Percentiles rank a stretch among this genome's conserved stretches.
Conservation (phyloP, 495 filamentous ascomycete genomes). For the Hypoxylon fuscum region DNA sequence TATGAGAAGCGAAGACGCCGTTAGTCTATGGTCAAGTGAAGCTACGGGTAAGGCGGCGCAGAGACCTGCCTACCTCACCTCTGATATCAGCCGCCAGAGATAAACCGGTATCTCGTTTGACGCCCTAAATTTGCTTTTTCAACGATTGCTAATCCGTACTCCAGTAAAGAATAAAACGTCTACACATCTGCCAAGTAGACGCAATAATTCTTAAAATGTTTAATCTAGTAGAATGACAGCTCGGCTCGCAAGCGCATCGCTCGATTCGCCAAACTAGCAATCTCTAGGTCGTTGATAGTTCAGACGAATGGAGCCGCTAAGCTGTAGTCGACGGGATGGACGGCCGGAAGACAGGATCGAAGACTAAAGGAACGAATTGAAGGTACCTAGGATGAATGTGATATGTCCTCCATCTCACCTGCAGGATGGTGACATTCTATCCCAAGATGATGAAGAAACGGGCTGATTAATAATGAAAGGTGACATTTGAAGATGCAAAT, state of each 20-base stretch:
- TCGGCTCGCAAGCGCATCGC: conserved; percentile 1
- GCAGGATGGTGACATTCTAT: too few species aligned
- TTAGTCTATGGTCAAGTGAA: conserved; percentile 1
- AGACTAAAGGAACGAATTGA: neutral
- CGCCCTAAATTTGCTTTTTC: too few species aligned
- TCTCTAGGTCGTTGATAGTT: neutral
- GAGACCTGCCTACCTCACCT: too few species aligned
- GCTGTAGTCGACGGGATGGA: neutral
- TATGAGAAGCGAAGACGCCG: conserved; percentile 7
- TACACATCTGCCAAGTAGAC: too few species aligned
- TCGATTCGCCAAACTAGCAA: neutral
- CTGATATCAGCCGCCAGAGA: too few species aligned
- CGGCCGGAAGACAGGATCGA: neutral
- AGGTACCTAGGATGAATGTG: neutral
- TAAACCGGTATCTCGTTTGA: too few species aligned
- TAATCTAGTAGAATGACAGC: neutral
- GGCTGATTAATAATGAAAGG: too few species aligned
- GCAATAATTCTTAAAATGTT: too few species aligned
- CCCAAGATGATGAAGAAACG: too few species aligned
- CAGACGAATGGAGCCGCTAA: conserved; percentile 18
- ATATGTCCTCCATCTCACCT: neutral
- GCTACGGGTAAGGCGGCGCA: neutral
- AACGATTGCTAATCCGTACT: too few species aligned
- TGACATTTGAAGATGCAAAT: too few species aligned
- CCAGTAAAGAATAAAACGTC: too few species aligned